Conservation (phyloP, 2,329 filamentous ascomycete species). For the Pseudocercospora crystallina region DNA sequence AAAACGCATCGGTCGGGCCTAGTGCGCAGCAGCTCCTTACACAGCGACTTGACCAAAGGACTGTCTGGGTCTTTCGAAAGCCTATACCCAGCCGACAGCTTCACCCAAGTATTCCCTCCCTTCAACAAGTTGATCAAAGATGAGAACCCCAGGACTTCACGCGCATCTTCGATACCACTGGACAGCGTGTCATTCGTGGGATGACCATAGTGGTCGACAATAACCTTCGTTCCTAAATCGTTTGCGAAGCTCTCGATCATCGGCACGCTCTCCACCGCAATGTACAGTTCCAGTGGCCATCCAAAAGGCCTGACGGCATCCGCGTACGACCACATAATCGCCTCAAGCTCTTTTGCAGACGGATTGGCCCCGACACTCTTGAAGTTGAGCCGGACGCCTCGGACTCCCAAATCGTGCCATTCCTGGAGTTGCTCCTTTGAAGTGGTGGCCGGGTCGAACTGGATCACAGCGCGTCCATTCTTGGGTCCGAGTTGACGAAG, state of each 20-base stretch:
- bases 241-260: constrained; percentile 52
- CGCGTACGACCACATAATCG: constrained; percentile 50
- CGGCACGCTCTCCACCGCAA: constrained; percentile 53
- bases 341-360: constrained; percentile 42
- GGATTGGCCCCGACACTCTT: constrained; percentile 51
- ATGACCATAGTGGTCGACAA: constrained; percentile 60
- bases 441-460: constrained; percentile 52
- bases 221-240: constrained; percentile 51
- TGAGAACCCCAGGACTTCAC: constrained; percentile 51
- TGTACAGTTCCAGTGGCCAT: constrained; percentile 62
- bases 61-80: constrained; percentile 44
- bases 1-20: constrained; percentile 54
- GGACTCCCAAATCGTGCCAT: constrained; percentile 60
- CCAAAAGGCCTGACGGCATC: constrained; percentile 49
- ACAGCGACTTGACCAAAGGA: constrained; percentile 43
- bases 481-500: constrained; percentile 50
- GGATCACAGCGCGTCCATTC: constrained; percentile 56
- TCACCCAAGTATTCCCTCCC: constrained; percentile 54
- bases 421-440: constrained; percentile 42
- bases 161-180: constrained; percentile 31
- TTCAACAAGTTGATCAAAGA: constrained; percentile 50
- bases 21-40: constrained; percentile 49
- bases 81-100: constrained; percentile 60
- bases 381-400: constrained; percentile 61
- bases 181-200: constrained; percentile 31